phyloP scores from a whole-genome alignment of 1,284 basidiomycete species.

The Volvariella surrecta region DNA sequence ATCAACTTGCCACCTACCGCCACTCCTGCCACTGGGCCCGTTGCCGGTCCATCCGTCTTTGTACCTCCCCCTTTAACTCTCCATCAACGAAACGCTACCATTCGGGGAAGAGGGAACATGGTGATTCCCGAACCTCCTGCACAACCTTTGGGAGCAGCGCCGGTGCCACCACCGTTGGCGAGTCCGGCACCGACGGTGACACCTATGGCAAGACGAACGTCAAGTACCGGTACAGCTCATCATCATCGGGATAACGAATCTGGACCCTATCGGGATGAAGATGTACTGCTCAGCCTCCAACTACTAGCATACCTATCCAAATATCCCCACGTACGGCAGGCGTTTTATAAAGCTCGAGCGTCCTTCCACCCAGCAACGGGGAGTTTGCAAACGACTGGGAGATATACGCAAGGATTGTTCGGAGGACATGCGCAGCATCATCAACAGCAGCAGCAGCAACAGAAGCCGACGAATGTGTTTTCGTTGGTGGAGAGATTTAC shows the following conservation, averaged over 20 bases:
- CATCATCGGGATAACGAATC: conserved; percentile 26
- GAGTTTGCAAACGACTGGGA: conserved; percentile 18
- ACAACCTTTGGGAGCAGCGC: neutral
- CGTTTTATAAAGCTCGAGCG: conserved; percentile 81
- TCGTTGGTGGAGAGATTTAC: conserved; percentile 96
- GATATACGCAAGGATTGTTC: neutral
- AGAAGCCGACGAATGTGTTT: conserved; percentile 79
- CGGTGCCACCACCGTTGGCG: conserved; percentile 4
- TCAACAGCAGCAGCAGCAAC: conserved; percentile 23
- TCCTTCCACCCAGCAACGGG: conserved; percentile 67
- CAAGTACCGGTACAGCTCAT: conserved; percentile 10
- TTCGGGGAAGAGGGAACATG: conserved; percentile 14
- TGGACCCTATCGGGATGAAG: conserved; percentile 86
- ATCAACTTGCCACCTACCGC: conserved; percentile 22
- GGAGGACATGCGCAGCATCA: conserved; percentile 8
- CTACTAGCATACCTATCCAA: conserved; percentile 95
- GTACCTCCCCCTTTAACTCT: conserved; percentile 6
- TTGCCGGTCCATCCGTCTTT: conserved; percentile 3
- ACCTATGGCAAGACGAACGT: conserved; percentile 1
- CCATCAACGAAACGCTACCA: conserved; percentile 19
- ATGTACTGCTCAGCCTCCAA: conserved; percentile 87
- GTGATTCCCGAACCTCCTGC: conserved; percentile 2
- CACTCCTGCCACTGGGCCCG: conserved; percentile 5
- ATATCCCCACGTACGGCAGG: conserved; percentile 95
- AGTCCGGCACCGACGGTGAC: conserved; percentile 7